Evolutionary conservation across 805 yeast genomes (phyloP), one percentile per base, ranked within the genome.

Genomic region (Spathaspora gorwiae): DNA sequence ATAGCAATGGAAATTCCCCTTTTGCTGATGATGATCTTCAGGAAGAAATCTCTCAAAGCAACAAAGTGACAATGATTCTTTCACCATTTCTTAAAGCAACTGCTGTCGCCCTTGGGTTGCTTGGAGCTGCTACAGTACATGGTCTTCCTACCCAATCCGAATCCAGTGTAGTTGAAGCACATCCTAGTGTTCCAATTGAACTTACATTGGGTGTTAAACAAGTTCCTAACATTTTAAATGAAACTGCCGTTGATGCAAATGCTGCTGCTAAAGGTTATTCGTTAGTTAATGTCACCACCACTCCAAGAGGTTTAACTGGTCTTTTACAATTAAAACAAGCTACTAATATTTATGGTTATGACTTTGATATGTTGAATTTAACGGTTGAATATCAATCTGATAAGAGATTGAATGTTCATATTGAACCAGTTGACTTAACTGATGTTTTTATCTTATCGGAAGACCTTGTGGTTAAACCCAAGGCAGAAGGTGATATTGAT

Each of bases 311-410:
- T 5, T 37, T 57, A 24, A 42, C 45, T 3, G 61, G 57, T 6
- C 30, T 46, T 9, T 47, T 58, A 35, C 35, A 47, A 38, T 47
- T 58, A 43, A 50, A 48, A 27, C 46, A 48, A 6, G 55, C 47
- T 11, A 54, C 61, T 32, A 48, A 58, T 45, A 51, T 58, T 19
- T 57, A 56, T 40, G 62, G 62, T 19, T 53, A 54, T 33, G 62
- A 58, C 37, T 58, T 54, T 39, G 53, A 56, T n/a, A 37, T 30
- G 10, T 51, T 58, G 49, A 52, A 45, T 32, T 50, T 58, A 34
- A 47, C 53, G 3, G 61, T 57, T 12, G 52, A 53, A 15, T 54
- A 56, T 41, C 61, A 58, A 44, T 19, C 54, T 7, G 41, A 29
- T 26, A 27, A 43, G 6, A 41, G 62, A 36, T 41, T 58, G 32